phyloP scores from a whole-genome alignment of 169 alveolate species.

The Amoebophrya sp. region DNA sequence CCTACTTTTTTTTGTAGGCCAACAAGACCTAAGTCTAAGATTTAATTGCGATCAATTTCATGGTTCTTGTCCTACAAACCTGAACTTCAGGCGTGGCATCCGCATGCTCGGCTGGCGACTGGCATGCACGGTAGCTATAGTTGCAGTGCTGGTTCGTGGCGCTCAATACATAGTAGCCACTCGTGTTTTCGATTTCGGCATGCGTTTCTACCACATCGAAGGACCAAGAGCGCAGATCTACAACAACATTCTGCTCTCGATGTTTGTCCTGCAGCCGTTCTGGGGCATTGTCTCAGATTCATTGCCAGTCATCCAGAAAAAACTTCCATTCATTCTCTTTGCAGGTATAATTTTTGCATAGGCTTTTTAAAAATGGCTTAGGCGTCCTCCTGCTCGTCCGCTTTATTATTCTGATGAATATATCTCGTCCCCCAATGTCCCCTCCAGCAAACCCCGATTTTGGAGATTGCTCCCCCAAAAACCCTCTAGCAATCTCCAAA shows the following conservation, averaged over 20 bases:
- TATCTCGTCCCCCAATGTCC: too few relatives aligned
- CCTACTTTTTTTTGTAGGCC: not conserved
- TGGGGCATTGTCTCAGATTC: not conserved
- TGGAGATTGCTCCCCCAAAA: too few relatives aligned
- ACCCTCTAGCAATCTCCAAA: too few relatives aligned
- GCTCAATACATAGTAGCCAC: not conserved
- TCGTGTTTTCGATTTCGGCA: not conserved
- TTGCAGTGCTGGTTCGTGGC: not conserved
- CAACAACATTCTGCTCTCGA: not conserved
- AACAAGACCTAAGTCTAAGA: not conserved
- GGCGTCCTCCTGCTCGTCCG: too few relatives aligned
- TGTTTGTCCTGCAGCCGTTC: not conserved
- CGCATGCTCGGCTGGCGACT: not conserved
- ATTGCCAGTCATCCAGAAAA: not conserved
- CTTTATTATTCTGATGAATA: too few relatives aligned
- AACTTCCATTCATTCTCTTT: not conserved
- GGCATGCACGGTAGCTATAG: not conserved
- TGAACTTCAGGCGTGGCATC: not conserved
- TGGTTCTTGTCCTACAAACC: not conserved
- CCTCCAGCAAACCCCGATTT: too few relatives aligned
- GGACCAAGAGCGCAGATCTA: not conserved
- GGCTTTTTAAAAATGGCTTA: too few relatives aligned
- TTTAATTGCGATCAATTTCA: not conserved
- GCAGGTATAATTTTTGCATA: not conserved
- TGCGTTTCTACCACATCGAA: not conserved